Base-by-base conservation (phyloP, 306 rosid genomes). In the Biancaea sappan region DNA sequence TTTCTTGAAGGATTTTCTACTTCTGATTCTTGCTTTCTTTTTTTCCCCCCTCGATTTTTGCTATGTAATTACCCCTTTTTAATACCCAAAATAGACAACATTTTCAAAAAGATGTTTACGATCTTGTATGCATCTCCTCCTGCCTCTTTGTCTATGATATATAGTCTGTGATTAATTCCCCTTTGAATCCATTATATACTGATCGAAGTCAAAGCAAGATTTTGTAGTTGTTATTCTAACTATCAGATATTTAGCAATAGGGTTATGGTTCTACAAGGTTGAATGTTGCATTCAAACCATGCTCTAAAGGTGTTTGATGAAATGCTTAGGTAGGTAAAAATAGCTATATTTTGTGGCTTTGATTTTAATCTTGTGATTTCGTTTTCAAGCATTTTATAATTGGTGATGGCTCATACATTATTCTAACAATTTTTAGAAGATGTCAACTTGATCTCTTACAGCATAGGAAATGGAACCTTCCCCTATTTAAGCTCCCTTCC, bases 231-330 rank as follows among this genome's bases (percentile, higher is more conserved):
- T 31, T 31, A 24, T 24, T 16, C 0, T 29, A 31, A 8, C 41
- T 2, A 15, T 59, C 43, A 32, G 25, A 29, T 32, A 31, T 15
- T 31, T 14, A 10, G 29, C 24, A 0, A 15, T 34, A 7, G 43
- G 41, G 21, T 59, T 31, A 29, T 14, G 2, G 41, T 16, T 59
- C 16, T 59, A 0, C 32, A 40, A 59, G 1, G 19, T 29, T 41
- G 43, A 59, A 32, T 7, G 31, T 25, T 59, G 14, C 66, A 29
- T n/a, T 31, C 25, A 8, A 16, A 8, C 43, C 66, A 60, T 34
- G 66, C 44, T 34, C 26, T 6, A 32, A 60, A 60, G 25, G 41
- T 60, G 43, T 60, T 60, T 60, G 66, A n/a, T 60, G 66, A 31
- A n/a, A n/a, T 60, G 66, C 8, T 16, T 32, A 14, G 10, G 4